phyloP scores from a whole-genome alignment of 2,329 filamentous ascomycete genomes.

The Aspergillus ochraceoroseus region DNA sequence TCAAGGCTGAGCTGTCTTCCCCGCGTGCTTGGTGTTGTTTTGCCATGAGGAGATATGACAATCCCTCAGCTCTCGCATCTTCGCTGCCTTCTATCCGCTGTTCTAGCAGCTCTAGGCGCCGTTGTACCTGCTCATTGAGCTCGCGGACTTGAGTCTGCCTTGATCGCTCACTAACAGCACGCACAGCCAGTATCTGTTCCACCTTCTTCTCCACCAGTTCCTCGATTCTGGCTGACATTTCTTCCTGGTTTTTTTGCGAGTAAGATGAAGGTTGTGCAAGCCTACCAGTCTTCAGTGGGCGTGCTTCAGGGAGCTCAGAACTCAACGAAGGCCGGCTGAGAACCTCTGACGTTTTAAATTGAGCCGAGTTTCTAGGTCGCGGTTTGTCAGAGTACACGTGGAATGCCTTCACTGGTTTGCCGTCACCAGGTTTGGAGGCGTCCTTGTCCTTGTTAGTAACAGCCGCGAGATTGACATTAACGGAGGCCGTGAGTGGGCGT shows the following conservation, averaged over 20 bases:
- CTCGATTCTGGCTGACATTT: constrained; percentile 72
- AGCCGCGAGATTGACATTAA: constrained; percentile 64
- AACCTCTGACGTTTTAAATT: constrained; percentile 39
- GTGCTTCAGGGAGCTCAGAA: constrained; percentile 33
- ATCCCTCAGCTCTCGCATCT: constrained; percentile 71
- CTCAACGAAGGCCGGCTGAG: constrained; percentile 45
- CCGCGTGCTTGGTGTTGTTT: constrained; percentile 83
- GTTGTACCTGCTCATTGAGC: constrained; percentile 72
- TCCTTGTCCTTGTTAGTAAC: constrained; percentile 50
- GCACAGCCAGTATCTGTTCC: constrained; percentile 78
- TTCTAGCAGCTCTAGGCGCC: constrained; percentile 76
- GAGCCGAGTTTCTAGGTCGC: constrained; percentile 42
- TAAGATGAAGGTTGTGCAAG: constrained; percentile 26
- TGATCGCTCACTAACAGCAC: constrained; percentile 55
- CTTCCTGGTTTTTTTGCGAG: constrained; percentile 40
- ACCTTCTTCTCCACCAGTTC: constrained; percentile 90
- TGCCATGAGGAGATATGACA: constrained; percentile 83
- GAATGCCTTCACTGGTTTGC: constrained; percentile 77
- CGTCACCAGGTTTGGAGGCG: constrained; percentile 51
- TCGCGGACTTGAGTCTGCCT: constrained; percentile 45
- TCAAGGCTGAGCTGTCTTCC: constrained; percentile 70
- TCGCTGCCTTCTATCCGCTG: constrained; percentile 74
- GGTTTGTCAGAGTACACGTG: constrained; percentile 74
- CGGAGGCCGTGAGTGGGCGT: constrained; percentile 67
- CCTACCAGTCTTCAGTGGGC: constrained; percentile 50